A percentile compares a stretch with the other conserved stretches of the same genome.
phyloP scores from a whole-genome alignment of 495 filamentous ascomycete species.

The Hypoxylon fuscum region DNA sequence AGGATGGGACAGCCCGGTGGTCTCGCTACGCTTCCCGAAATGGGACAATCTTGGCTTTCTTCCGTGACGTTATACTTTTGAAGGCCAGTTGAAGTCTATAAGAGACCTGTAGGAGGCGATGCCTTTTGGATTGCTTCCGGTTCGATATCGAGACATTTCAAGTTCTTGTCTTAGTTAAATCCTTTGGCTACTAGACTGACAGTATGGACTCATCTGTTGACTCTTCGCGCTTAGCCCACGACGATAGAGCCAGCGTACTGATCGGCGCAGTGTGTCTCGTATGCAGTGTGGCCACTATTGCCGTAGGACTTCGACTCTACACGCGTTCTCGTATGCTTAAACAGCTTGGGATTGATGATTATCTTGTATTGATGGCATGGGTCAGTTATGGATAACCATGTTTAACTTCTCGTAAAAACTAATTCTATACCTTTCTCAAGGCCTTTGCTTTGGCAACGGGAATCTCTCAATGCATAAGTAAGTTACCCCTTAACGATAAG shows the following conservation, averaged over 20 bases:
- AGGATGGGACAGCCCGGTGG: conserved; percentile 36
- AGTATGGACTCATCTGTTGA: conserved; percentile 27
- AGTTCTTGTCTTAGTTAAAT: neutral
- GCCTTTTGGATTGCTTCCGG: neutral
- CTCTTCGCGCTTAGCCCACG: conserved; percentile 14
- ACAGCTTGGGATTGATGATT: conserved; percentile 56
- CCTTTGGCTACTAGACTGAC: neutral
- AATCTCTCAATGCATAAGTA: conserved; percentile 39
- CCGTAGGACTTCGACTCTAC: conserved; percentile 51
- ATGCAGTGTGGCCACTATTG: conserved; percentile 43
- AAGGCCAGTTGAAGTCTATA: conserved; percentile 9
- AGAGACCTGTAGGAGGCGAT: neutral
- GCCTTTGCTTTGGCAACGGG: conserved; percentile 33
- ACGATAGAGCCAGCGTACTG: conserved; percentile 27
- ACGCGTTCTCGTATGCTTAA: conserved; percentile 50
- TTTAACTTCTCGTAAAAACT: conserved; percentile 11
- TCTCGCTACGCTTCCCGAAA: conserved; percentile 18
- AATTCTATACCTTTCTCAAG: conserved; percentile 8
- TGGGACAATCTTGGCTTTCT: conserved; percentile 1
- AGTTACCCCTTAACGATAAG: neutral
- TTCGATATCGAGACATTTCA: neutral
- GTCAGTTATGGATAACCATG: conserved; percentile 16
- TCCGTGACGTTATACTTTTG: conserved; percentile 21
- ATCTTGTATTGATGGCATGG: conserved; percentile 39
- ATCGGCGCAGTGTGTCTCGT: conserved; percentile 39